Evolutionary conservation across 1,284 basidiomycete genomes (phyloP), one percentile per base, ranked within the genome.

Genomic region (Ustilago cynodontis): DNA sequence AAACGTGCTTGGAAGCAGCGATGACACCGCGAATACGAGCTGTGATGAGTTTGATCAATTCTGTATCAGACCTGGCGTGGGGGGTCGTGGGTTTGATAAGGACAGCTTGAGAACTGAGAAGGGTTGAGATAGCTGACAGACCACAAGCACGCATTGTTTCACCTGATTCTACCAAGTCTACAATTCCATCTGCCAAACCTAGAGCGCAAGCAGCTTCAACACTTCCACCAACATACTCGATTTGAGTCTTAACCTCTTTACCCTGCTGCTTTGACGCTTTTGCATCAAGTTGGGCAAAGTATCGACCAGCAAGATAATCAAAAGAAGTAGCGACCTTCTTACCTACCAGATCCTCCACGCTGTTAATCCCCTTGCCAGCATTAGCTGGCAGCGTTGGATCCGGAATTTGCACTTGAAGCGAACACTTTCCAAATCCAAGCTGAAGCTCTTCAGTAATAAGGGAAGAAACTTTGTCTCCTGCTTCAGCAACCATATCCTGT

Each of bases 121-220:
- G 87, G 50, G 92, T 92, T 28, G 59, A 58, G 83, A 99, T 97
- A 33, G 95, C 91, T 86, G 94, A 93, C 60, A 99, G 89, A 53
- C 96, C 96, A 2, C 95, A 96, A 26, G 96, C 97, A 47, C 96
- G 94, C 97, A 99, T 99, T 1, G 96, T 99, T 83, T 99, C 97
- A 31, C 96, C 96, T n/a, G 94, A 97, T 87, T 99, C 96, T 55
- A 83, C 81, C 7, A 83, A 65, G 56, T 83, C 81, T 3, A 83
- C 81, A 67, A 99, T 98, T 22, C 95, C 97, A 87, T 99, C 97
- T 1, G 97, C 97, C 70, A 99, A 89, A 3, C 97, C 97, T 9
- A 99, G 89, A 1, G 96, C 91, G 87, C 97, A 99, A 18, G 97
- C 97, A 2, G 97, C 96, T 87, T 99, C 97, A 1, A 99, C 97